Percentiles rank a stretch among this genome's conserved stretches.
phyloP scores from a whole-genome alignment of 768 basidiomycete genomes.

The Psilocybe azurescens region DNA sequence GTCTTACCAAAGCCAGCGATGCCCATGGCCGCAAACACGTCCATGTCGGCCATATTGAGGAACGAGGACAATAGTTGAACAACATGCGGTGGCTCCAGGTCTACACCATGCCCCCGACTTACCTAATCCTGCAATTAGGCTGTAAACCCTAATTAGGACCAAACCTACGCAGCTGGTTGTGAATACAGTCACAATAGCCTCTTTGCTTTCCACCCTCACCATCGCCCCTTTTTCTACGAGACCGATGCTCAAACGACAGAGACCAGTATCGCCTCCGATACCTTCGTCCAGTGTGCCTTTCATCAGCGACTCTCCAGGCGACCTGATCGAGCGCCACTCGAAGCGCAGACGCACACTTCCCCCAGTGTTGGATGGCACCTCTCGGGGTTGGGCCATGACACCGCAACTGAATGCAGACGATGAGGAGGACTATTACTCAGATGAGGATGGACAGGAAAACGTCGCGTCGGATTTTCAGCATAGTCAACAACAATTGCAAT shows the following conservation, averaged over 20 bases:
- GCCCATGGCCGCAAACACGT: slow-evolving; percentile 83
- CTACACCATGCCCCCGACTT: neutral
- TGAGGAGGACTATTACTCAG: slow-evolving; percentile 31
- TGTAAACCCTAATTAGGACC: neutral
- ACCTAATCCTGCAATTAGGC: neutral
- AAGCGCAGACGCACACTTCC: slow-evolving; percentile 62
- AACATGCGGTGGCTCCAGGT: too few species aligned
- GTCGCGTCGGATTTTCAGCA: slow-evolving; percentile 15
- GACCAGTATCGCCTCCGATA: slow-evolving; percentile 46
- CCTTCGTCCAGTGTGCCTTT: slow-evolving; percentile 30
- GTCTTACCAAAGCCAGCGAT: slow-evolving; percentile 85
- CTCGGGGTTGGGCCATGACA: slow-evolving; percentile 47
- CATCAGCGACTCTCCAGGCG: slow-evolving; percentile 32
- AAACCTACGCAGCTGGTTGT: neutral
- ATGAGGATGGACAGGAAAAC: slow-evolving; percentile 32
- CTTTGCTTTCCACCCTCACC: slow-evolving; percentile 2
- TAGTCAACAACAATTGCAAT: slow-evolving; percentile 8
- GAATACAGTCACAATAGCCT: neutral
- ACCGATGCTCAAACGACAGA: slow-evolving; percentile 58
- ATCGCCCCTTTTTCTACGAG: neutral
- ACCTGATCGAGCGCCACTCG: slow-evolving; percentile 34
- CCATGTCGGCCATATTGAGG: slow-evolving; percentile 53
- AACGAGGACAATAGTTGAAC: neutral
- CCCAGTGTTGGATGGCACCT: slow-evolving; percentile 57
- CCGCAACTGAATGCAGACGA: slow-evolving; percentile 38